phyloP scores from a whole-genome alignment of 352 stramenopile genomes.

The Aphanomyces invadans region DNA sequence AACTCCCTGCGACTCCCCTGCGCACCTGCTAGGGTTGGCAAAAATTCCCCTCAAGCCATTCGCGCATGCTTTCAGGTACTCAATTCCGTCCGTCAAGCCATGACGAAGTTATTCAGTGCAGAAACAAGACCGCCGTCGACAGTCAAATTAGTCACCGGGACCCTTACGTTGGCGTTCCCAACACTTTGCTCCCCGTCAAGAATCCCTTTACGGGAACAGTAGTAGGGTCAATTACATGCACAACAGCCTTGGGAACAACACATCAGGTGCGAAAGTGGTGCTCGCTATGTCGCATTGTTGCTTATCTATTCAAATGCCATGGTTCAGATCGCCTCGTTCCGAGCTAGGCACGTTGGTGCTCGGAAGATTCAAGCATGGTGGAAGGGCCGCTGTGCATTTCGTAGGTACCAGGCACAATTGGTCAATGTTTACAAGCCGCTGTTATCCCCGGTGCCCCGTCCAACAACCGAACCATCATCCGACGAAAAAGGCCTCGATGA shows the following conservation, averaged over 20 bases:
- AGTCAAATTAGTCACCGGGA: not conserved
- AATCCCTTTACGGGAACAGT: slow-evolving; percentile 13
- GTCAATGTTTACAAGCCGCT: too few species aligned
- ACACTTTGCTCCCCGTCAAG: not conserved
- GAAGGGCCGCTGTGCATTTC: not conserved
- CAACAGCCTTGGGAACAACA: not conserved
- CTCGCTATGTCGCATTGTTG: too few species aligned
- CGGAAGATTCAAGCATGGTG: not conserved
- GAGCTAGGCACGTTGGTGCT: not conserved
- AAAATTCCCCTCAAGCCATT: not conserved
- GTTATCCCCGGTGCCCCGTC: not conserved
- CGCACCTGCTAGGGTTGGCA: not conserved
- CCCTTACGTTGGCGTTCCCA: not conserved
- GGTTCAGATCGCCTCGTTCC: not conserved
- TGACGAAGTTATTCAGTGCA: not conserved
- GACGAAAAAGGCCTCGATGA: too few species aligned
- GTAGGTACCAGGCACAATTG: not conserved
- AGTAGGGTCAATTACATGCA: not conserved
- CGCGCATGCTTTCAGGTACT: slow-evolving; percentile 1
- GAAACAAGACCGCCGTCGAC: not conserved
- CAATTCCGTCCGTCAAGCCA: not conserved
- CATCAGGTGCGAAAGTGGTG: not conserved
- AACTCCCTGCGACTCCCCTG: too few species aligned
- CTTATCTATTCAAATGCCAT: not conserved
- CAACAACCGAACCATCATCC: not conserved